Percentiles rank a stretch among this genome's conserved stretches.
phyloP scores from a whole-genome alignment of 2,329 filamentous ascomycete genomes.

The Alternaria metachromatica region DNA sequence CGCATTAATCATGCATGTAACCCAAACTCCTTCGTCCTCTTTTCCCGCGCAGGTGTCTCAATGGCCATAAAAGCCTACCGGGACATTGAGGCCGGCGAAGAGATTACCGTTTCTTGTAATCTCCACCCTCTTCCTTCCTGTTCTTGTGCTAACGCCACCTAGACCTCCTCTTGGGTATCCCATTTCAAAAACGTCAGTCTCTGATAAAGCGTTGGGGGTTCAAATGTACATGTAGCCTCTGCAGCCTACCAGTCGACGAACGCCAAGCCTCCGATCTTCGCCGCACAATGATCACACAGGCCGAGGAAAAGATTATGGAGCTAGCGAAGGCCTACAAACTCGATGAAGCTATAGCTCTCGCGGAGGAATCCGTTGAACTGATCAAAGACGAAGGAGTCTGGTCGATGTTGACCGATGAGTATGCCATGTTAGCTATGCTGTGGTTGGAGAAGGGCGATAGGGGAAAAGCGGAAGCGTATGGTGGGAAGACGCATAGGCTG shows the following conservation, averaged over 20 bases:
- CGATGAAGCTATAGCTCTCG: conserved; percentile 15
- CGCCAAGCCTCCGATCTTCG: conserved; percentile 22
- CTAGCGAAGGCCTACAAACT: conserved; percentile 5
- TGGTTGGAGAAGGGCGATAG: conserved; percentile 15
- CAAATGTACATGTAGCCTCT: conserved; percentile 31
- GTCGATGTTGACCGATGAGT: conserved; percentile 23
- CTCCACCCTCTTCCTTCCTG: neutral
- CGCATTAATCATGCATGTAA: conserved; percentile 34
- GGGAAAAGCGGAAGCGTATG: conserved; percentile 18
- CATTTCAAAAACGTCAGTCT: conserved; percentile 9
- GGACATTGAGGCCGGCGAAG: conserved; percentile 29
- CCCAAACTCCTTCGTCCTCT: conserved; percentile 33
- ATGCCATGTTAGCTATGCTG: conserved; percentile 25
- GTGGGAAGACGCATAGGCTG: conserved; percentile 2
- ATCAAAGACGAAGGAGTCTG: conserved; percentile 23
- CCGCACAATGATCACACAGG: conserved; percentile 16
- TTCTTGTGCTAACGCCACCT: neutral
- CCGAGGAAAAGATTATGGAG: conserved; percentile 11
- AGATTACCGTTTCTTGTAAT: conserved; percentile 31
- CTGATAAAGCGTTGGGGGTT: conserved; percentile 31
- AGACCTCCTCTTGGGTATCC: conserved; percentile 27
- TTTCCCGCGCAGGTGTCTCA: conserved; percentile 28
- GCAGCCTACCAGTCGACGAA: conserved; percentile 1
- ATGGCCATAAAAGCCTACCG: conserved; percentile 32
- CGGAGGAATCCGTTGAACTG: conserved; percentile 18